phyloP scores from a whole-genome alignment of 306 rosid genomes.

The Castanopsis chinensis region DNA sequence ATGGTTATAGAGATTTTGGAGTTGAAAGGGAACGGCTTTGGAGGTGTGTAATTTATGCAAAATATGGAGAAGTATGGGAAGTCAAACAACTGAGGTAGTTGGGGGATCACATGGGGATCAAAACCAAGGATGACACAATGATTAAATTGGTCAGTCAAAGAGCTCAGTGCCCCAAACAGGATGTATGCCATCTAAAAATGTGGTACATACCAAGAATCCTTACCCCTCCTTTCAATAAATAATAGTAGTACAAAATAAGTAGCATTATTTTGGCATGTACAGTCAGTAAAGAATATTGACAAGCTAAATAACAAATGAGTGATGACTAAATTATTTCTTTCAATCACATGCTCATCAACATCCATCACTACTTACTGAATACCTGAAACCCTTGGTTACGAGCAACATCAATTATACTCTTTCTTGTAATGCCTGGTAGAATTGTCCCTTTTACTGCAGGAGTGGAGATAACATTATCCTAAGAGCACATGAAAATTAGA shows the following conservation, averaged over 20 bases:
- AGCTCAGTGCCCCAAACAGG: background rate
- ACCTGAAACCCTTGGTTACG: conserved; percentile 90
- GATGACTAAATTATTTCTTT: conserved; percentile 6
- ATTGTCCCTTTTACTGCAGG: conserved; percentile 92
- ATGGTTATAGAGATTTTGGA: too few relatives aligned
- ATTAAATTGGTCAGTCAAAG: background rate
- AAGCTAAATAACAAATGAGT: conserved; percentile 1
- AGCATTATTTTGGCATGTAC: background rate
- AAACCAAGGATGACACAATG: background rate
- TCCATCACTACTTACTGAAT: conserved; percentile 23
- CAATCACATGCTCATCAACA: conserved; percentile 13
- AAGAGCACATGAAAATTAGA: conserved; percentile 19
- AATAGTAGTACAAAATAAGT: background rate
- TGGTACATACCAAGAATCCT: background rate
- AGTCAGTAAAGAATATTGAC: background rate
- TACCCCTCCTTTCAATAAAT: background rate
- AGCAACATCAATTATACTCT: conserved; percentile 94
- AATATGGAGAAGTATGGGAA: too few relatives aligned
- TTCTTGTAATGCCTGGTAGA: conserved; percentile 95
- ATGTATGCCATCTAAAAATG: background rate
- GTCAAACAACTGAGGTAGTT: background rate
- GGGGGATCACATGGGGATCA: background rate
- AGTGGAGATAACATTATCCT: conserved; percentile 78
- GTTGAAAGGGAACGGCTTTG: too few relatives aligned
- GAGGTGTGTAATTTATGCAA: too few relatives aligned